Conservation (phyloP, 768 basidiomycete genomes). For the Naganishia vaughanmartiniae region DNA sequence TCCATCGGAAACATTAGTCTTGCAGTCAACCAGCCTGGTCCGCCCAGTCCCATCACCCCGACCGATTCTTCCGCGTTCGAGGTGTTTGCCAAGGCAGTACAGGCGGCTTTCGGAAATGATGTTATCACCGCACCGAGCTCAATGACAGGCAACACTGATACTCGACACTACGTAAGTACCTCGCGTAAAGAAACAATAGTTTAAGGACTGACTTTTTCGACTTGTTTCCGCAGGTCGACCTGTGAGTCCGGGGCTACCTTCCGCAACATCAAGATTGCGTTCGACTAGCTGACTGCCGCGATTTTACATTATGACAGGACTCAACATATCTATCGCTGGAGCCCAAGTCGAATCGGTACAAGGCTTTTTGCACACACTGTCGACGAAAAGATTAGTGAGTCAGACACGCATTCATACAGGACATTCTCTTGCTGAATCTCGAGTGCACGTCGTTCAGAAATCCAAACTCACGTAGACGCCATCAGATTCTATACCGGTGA, state of each 20-base stretch:
- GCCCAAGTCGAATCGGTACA: slow-evolving; percentile 30
- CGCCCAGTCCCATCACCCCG: slow-evolving; percentile 43
- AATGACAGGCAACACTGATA: slow-evolving; percentile 32
- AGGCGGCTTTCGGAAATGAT: slow-evolving; percentile 45
- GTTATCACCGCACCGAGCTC: slow-evolving; percentile 27
- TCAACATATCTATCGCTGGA: slow-evolving; percentile 30
- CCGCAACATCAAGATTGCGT: background rate
- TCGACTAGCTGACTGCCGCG: background rate
- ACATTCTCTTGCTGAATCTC: background rate
- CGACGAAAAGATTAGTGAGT: slow-evolving; percentile 34
- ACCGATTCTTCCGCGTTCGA: slow-evolving; percentile 37
- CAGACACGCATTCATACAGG: background rate
- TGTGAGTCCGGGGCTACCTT: background rate
- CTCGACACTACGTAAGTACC: slow-evolving; percentile 21
- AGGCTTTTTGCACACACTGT: slow-evolving; percentile 32
- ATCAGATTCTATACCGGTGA: slow-evolving; percentile 30
- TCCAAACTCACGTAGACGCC: slow-evolving; percentile 25
- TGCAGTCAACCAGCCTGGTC: background rate
- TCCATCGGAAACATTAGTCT: slow-evolving; percentile 39
- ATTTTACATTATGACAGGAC: slow-evolving; percentile 2
- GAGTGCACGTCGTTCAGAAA: background rate
- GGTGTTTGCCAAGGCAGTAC: slow-evolving; percentile 45
- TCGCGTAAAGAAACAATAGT: background rate
- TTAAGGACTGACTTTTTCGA: background rate
- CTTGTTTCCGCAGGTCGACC: slow-evolving; percentile 10